These are phyloP conservation scores for Hypoxylon sp. DNA, from an alignment of 2,329 filamentous ascomycete genomes.

Conservation along the genomic window DNA sequence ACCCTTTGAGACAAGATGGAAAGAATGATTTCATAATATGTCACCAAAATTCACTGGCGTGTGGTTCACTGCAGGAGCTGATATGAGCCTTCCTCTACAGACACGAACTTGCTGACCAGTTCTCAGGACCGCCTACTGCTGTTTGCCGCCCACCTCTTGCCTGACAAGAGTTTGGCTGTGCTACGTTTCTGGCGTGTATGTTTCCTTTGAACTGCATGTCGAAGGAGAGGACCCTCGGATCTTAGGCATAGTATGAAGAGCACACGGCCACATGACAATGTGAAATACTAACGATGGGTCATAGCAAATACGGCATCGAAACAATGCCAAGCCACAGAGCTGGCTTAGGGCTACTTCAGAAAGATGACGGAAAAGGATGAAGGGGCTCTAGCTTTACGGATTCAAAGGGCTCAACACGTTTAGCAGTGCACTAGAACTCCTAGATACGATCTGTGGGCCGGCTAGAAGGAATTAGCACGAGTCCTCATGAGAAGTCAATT, in stretches of 20 bases:
- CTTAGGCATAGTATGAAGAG: neutral
- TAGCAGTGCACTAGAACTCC: too few relatives aligned
- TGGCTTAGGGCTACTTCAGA: conserved; percentile 39
- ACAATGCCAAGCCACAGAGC: conserved; percentile 22
- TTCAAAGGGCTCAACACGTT: too few relatives aligned
- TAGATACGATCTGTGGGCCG: too few relatives aligned
- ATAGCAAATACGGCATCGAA: conserved; percentile 29
- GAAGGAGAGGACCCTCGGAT: neutral
- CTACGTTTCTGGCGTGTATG: neutral
- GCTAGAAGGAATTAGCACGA: conserved; percentile 29
- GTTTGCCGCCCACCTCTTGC: neutral
- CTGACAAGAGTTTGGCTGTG: neutral
- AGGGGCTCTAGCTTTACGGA: too few relatives aligned
- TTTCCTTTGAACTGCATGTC: neutral
- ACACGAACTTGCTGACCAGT: neutral
- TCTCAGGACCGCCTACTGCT: neutral
- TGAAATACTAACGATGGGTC: conserved; percentile 4
- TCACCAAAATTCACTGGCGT: neutral
- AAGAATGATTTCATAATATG: neutral
- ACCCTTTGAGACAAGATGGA: too few relatives aligned
- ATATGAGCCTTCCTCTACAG: neutral
- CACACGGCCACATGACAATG: neutral
- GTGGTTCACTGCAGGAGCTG: neutral
- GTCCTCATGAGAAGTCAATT: too few relatives aligned
- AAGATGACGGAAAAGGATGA: too few relatives aligned